Base-by-base conservation (phyloP, 495 filamentous ascomycete species). In the Emericellopsis terricola region DNA sequence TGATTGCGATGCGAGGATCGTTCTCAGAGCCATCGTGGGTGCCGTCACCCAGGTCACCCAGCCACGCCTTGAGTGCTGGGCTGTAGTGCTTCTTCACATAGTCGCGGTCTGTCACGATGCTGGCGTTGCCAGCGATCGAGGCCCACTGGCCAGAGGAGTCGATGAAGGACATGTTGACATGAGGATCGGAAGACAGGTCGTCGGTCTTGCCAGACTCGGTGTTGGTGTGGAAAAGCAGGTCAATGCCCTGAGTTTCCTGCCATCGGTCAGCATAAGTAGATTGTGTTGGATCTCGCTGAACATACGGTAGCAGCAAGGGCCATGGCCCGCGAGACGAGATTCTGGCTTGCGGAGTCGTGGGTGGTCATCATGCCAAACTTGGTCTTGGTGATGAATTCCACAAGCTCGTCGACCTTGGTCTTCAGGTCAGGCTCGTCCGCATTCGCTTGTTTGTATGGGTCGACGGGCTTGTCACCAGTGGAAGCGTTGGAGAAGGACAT, bases 161-260 rank as follows among this genome's bases (percentile, higher is more conserved):
- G 41, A 85, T 62, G 69, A 96, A 96, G 33, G 73, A 71, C 50
- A 94, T 69, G 62, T 94, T 94, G 51, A 78, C 69, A 51, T 85
- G 71, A 0, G 73, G 65, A 59, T 94, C 78, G 13, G 58, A 56
- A 30, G 64, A 56, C 11, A 96, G 67, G 48, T 94, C 85, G 55
- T 81, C 67, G 9, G 83, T 86, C 61, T 96, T 94, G 54, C 81
- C 79, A 23, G 81, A 85, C 51, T 89, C 81, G 39, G 82, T 83
- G 62, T 94, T 94, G 43, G 84, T 82, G 60, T 89, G 76, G 69
- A 96, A 94, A 55, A 92, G 66, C 30, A 92, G 71, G 53, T 94
- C 85, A 32, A 91, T 68, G 46, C 77, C 78, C 42, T 74, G 72
- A 41, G 65, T 64, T 56, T 89, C 76, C 81, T 86, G 15, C 10